Evolutionary conservation across 2,329 filamentous ascomycete species (phyloP).

Genomic region (Botrytis deweyae): DNA sequence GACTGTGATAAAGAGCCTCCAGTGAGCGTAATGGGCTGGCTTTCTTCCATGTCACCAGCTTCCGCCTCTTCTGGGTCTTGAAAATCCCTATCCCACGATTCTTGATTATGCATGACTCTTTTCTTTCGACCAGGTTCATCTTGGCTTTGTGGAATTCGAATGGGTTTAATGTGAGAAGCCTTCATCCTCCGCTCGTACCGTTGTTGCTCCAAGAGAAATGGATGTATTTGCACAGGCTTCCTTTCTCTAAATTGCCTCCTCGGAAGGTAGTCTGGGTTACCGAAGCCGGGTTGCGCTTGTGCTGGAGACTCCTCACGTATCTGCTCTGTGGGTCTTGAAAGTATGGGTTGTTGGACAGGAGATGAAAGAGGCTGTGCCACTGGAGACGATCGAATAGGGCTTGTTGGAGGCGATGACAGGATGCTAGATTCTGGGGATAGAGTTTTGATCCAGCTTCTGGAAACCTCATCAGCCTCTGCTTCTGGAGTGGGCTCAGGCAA

Average conservation of each 20-base stretch:
- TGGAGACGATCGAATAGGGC: conserved; percentile 20
- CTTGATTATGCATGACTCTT: conserved; percentile 21
- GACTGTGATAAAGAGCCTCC: conserved; percentile 28
- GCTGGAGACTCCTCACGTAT: neutral
- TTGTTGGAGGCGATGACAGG: conserved; percentile 31
- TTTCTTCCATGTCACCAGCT: conserved; percentile 27
- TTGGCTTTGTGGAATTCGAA: conserved; percentile 34
- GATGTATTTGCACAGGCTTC: conserved; percentile 39
- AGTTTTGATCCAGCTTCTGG: conserved; percentile 42
- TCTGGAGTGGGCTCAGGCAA: neutral
- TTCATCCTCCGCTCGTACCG: conserved; percentile 37
- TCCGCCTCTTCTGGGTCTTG: conserved; percentile 26
- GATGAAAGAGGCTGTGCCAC: neutral
- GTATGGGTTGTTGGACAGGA: neutral
- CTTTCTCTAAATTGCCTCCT: conserved; percentile 30
- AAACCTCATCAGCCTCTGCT: conserved; percentile 40
- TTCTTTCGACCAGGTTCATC: conserved; percentile 25
- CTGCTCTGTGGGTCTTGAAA: neutral
- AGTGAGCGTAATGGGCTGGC: conserved; percentile 31
- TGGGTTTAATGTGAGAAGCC: conserved; percentile 35
- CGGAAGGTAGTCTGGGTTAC: neutral
- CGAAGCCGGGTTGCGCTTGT: neutral
- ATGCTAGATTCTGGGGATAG: conserved; percentile 40
- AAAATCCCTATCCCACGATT: conserved; percentile 33
- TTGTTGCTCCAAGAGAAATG: conserved; percentile 38